Conservation (phyloP, 1,284 basidiomycete genomes). For the Acaromyces ingoldii region DNA sequence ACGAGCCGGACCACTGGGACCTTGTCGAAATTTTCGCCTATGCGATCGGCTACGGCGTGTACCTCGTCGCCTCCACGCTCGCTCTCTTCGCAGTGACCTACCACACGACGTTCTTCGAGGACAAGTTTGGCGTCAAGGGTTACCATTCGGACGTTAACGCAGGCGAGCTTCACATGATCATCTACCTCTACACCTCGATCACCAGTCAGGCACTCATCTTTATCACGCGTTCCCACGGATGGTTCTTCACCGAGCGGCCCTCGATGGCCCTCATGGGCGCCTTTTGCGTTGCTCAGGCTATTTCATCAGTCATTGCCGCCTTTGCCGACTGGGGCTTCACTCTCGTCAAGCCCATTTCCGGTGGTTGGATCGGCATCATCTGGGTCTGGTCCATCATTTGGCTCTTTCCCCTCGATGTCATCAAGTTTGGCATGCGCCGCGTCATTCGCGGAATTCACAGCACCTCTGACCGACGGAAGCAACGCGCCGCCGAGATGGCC, state of each 20-base stretch:
- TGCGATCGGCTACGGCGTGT: constrained; percentile 89
- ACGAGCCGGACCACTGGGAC: constrained; percentile 84
- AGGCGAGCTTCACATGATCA: constrained; percentile 59
- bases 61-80: constrained; percentile 81
- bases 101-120: constrained; percentile 82
- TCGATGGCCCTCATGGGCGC: constrained; percentile 81
- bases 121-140: constrained; percentile 69
- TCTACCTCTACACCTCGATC: constrained; percentile 90
- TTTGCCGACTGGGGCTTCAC: constrained; percentile 62
- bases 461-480: constrained; percentile 52
- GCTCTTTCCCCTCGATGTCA: constrained; percentile 88
- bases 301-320: constrained; percentile 90
- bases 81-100: constrained; percentile 67
- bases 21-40: constrained; percentile 91
- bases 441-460: constrained; percentile 66
- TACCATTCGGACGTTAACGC: constrained; percentile 54
- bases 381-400: constrained; percentile 76
- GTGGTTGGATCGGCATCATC: constrained; percentile 90
- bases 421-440: constrained; percentile 94
- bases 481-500: constrained; percentile 55
- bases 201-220: constrained; percentile 98
- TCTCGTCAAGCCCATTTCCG: constrained; percentile 26
- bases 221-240: constrained; percentile 89
- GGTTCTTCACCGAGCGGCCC: constrained; percentile 97
- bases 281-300: constrained; percentile 85